Percentiles rank a stretch among this genome's conserved stretches.
Evolutionary conservation across 2,329 filamentous ascomycete genomes (phyloP).

Genomic region (Diaporthe destruens): DNA sequence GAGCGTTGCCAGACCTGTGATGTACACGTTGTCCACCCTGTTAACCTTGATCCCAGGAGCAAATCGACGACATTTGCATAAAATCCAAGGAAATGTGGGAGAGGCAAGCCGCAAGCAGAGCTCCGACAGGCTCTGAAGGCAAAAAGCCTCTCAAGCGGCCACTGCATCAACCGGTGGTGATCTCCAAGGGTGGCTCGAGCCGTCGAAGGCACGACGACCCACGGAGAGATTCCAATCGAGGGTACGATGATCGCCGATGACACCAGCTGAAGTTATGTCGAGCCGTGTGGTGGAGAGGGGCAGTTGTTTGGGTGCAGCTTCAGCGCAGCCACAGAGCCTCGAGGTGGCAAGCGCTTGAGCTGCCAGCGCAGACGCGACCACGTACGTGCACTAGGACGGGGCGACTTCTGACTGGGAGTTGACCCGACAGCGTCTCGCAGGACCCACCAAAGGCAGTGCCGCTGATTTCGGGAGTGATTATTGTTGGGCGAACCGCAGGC

Average conservation of each 20-base stretch:
- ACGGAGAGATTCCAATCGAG: slow-evolving; percentile 47
- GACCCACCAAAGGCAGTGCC: slow-evolving; percentile 12
- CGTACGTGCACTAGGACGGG: slow-evolving; percentile 23
- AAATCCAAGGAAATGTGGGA: slow-evolving; percentile 72
- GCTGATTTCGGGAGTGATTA: slow-evolving; percentile 40
- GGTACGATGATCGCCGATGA: slow-evolving; percentile 48
- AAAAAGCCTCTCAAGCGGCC: slow-evolving; percentile 68
- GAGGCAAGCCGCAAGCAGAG: slow-evolving; percentile 64
- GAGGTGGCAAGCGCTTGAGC: slow-evolving; percentile 40
- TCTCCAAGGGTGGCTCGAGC: slow-evolving; percentile 56
- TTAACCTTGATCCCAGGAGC: slow-evolving; percentile 60
- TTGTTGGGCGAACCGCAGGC: slow-evolving; percentile 37
- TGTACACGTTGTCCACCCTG: slow-evolving; percentile 38
- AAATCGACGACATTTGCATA: slow-evolving; percentile 72
- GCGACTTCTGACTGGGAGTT: slow-evolving; percentile 16
- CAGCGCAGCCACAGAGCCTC: slow-evolving; percentile 34
- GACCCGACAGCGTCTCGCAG: slow-evolving; percentile 8
- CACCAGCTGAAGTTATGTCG: slow-evolving; percentile 41
- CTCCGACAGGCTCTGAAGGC: slow-evolving; percentile 54
- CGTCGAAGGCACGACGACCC: slow-evolving; percentile 53
- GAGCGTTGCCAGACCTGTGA: slow-evolving; percentile 49
- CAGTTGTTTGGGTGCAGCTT: background rate
- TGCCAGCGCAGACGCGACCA: slow-evolving; percentile 12
- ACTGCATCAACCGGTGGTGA: slow-evolving; percentile 67
- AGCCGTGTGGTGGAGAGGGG: background rate